Evolutionary conservation across 768 basidiomycete species (phyloP).

Genomic region (Auricularia sp.): DNA sequence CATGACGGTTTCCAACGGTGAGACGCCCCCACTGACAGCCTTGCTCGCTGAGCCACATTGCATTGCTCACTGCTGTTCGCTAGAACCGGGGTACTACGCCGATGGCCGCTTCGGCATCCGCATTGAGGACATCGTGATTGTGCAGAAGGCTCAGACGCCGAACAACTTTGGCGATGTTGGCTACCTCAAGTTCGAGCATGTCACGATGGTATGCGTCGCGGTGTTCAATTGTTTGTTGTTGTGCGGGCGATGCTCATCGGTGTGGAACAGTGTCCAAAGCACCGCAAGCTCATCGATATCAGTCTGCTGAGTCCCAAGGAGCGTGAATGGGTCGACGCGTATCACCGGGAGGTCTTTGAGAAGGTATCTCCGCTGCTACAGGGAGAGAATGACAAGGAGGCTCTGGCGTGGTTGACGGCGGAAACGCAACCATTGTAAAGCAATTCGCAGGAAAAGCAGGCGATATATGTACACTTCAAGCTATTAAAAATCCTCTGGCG

Average conservation of each 20-base stretch:
- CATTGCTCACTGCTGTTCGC: not conserved
- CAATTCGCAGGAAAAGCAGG: too few species aligned
- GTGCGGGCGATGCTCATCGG: not conserved
- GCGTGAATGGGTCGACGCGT: slow-evolving; percentile 70
- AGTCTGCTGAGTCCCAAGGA: slow-evolving; percentile 56
- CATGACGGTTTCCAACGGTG: slow-evolving; percentile 83
- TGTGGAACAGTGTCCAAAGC: slow-evolving; percentile 60
- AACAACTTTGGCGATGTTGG: slow-evolving; percentile 77
- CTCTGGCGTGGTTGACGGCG: slow-evolving; percentile 51
- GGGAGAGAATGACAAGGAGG: slow-evolving; percentile 38
- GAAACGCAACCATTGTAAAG: slow-evolving; percentile 23
- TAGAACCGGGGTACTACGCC: slow-evolving; percentile 85
- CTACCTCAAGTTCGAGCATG: slow-evolving; percentile 73
- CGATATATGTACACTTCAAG: too few species aligned
- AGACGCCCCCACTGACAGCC: not conserved
- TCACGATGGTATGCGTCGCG: slow-evolving; percentile 64
- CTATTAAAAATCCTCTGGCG: too few species aligned
- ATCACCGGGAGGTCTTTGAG: slow-evolving; percentile 64
- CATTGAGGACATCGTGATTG: slow-evolving; percentile 82
- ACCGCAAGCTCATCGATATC: slow-evolving; percentile 67
- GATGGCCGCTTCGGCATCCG: slow-evolving; percentile 89
- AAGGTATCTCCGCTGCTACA: slow-evolving; percentile 66
- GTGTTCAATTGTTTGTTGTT: not conserved
- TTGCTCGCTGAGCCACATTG: not conserved
- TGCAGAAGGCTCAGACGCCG: slow-evolving; percentile 56